Base-by-base conservation (phyloP, 352 stramenopile genomes). In the Pythium apleroticum region DNA sequence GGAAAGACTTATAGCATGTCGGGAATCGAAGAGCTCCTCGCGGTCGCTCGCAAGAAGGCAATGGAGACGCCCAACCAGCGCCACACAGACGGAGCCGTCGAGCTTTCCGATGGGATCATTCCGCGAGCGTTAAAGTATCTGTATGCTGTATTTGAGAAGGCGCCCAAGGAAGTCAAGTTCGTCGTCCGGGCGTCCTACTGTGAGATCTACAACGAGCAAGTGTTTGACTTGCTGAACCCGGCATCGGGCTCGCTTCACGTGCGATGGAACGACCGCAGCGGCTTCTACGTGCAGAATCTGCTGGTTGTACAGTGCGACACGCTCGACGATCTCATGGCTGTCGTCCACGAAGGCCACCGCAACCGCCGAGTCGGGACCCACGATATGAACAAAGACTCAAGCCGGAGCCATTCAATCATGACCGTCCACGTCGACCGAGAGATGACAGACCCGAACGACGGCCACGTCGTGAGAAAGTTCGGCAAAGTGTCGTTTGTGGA, bases 171-270 rank as follows among this genome's bases (percentile, higher is more conserved):
- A 22, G 74, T 84, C 24, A 84, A 80, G 55, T 91, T 86, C 52
- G 66, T 89, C 19, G 72, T 92, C 31, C 81, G 82, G 25, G 83
- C 83, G 7, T 91, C 83, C 15, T 92, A 88, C 61, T 92, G 81
- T 53, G 83, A 94, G 60, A 90, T 94, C 65, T 94, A 94, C 75
- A 94, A 94, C 69, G 85, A 94, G 57, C 81, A 91, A 31, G 82
- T 87, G 0, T 91, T 88, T 24, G 85, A 94, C 37, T 39, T 94
- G 49, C 76, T 94, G 10, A 91, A 94, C 62, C 72, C 84, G 25
- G 72, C 70, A 10, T 88, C 78, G 0, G 80, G 81, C 0, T 68
- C 73, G 8, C 71, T 94, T n/a, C 83, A 80, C 30, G 72, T 94
- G 37, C 83, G 83, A 17, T 94, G 80, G 83, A 90, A 86, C 43